Base-by-base conservation (phyloP, 306 rosid species). In the Ammopiptanthus mongolicus region DNA sequence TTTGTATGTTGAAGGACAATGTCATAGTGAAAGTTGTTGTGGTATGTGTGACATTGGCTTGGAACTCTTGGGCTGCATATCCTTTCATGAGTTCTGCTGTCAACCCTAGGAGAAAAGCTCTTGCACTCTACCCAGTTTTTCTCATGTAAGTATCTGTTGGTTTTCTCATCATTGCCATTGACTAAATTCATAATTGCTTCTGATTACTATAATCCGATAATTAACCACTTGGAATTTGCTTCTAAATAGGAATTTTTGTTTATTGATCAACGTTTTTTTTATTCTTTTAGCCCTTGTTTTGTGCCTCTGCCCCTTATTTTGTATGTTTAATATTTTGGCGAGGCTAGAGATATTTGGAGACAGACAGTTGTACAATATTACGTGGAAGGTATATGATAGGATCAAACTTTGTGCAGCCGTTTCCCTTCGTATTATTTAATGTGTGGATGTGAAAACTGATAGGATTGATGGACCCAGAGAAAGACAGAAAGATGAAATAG, bases 11-110 rank as follows among this genome's bases (percentile, higher is more conserved):
- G 83, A 90, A 92, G 85, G 91, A 89, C 89, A 87, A 89, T 80
- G 97, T 92, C 39, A 61, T 92, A 59, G 46, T 90, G 91, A 95
- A 92, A 85, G 60, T 95, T 65, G 78, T 90, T 65, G 97, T 90
- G 79, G 99, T 90, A 10, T 79, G 91, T 59, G 96, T 95, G 81
- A 88, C 99, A 22, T 72, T 95, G 83, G 97, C 96, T 13, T 95
- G 99, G 99, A 95, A 97, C 69, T 92, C 97, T 14, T 95, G 99
- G 99, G 91, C 99, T 14, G 99, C 99, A 23, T 95, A 95, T 76
- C 99, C 99, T 76, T 95, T 92, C 87, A 95, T 95, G 97, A 95
- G 99, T 51, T 84, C 99, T 64, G 99, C 97, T 18, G 99, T 95
- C 76, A 95, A 92, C 82, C 99, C 99, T 1, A 88, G 99, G 85